Evolutionary conservation across 441 rosid genomes (phyloP).

Genomic region (Oxalis stricta): DNA sequence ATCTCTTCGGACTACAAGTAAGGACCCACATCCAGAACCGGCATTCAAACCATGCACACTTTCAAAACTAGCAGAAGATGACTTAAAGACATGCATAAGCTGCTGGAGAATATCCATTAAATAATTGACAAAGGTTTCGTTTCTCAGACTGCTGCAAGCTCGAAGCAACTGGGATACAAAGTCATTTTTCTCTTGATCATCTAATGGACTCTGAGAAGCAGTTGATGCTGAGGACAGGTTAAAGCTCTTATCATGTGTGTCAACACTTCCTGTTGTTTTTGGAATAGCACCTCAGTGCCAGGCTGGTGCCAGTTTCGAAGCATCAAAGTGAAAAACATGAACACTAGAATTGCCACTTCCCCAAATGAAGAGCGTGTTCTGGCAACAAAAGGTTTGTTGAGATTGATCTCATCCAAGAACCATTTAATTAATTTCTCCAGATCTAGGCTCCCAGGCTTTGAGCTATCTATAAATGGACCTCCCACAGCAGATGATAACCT

Average conservation of each 20-base stretch:
- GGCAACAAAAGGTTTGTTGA: slow-evolving; percentile 62
- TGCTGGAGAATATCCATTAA: slow-evolving; percentile 97
- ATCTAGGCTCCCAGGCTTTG: slow-evolving; percentile 72
- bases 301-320: slow-evolving; percentile 99
- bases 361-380: slow-evolving; percentile 74
- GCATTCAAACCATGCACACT: slow-evolving; percentile 44
- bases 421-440: slow-evolving; percentile 85
- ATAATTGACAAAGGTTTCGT: slow-evolving; percentile 83
- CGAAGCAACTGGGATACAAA: slow-evolving; percentile 76
- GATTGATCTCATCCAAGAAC: slow-evolving; percentile 86
- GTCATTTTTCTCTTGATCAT: slow-evolving; percentile 81
- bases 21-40: slow-evolving; percentile 96
- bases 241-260: slow-evolving; percentile 53
- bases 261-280: slow-evolving; percentile 42
- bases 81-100: slow-evolving; percentile 84
- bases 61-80: slow-evolving; percentile 53
- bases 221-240: slow-evolving; percentile 32
- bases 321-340: slow-evolving; percentile 99
- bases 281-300: slow-evolving; percentile 55
- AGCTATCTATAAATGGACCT: slow-evolving; percentile 92
- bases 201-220: slow-evolving; percentile 50
- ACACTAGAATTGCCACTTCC: slow-evolving; percentile 88
- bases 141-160: slow-evolving; percentile 82
- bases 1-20: slow-evolving; percentile 85
- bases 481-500: slow-evolving; percentile 95